A percentile compares a stretch with the other conserved stretches of the same genome.
These are phyloP conservation scores for Dactylorhiza incarnata DNA, from an alignment of 106 monocot species.

Conservation along the genomic window DNA sequence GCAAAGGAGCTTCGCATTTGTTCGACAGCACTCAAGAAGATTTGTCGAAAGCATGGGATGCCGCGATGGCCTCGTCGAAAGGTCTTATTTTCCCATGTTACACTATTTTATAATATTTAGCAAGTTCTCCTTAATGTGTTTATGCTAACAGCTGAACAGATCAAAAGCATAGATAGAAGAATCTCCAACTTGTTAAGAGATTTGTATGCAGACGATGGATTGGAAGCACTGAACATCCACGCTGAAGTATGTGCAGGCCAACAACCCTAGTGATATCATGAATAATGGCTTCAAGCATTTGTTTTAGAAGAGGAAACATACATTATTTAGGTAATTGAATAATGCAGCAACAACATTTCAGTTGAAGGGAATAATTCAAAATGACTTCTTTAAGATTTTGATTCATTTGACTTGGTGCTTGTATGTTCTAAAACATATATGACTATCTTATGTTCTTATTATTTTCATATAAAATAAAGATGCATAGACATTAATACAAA, in stretches of 20 bases:
- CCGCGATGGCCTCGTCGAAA: conserved; percentile 47
- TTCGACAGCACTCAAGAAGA: conserved; percentile 53
- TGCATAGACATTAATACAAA: too few relatives aligned
- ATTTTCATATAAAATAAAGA: too few relatives aligned
- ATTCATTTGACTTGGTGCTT: too few relatives aligned
- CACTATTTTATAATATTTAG: too few relatives aligned
- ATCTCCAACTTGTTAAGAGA: conserved; percentile 24
- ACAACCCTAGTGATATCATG: neutral
- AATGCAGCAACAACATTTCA: too few relatives aligned
- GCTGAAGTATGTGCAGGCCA: conserved; percentile 14
- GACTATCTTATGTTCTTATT: too few relatives aligned
- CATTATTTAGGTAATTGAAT: too few relatives aligned
- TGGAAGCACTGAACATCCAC: conserved; percentile 8
- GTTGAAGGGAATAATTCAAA: too few relatives aligned
- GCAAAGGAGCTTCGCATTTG: conserved; percentile 47
- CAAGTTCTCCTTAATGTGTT: neutral
- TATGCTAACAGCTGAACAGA: conserved; percentile 12
- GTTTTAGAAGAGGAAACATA: too few relatives aligned
- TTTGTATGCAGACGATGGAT: neutral
- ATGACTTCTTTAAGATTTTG: too few relatives aligned
- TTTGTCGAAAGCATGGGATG: conserved; percentile 44
- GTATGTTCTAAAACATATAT: too few relatives aligned
- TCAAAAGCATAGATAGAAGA: conserved; percentile 30
- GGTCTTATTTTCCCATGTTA: conserved; percentile 4
- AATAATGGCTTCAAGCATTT: too few relatives aligned